Evolutionary conservation across 805 yeast genomes (phyloP).

Genomic region (Kazachstania bromeliacearum): DNA sequence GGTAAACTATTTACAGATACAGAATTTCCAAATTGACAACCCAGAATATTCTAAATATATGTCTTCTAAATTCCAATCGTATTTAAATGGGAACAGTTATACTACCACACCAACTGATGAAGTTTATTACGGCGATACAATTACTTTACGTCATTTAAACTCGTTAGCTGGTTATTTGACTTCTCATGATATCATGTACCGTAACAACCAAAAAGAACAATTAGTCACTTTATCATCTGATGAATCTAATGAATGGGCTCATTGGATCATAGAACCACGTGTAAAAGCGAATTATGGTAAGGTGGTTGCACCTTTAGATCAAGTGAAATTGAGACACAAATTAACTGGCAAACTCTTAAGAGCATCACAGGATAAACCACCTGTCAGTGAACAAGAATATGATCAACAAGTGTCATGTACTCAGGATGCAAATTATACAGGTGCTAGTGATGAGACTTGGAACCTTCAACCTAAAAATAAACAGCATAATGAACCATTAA

Average conservation of each 20-base stretch:
- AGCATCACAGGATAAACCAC: conserved; percentile 66
- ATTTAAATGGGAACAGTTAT: conserved; percentile 31
- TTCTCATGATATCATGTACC: conserved; percentile 58
- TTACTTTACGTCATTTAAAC: conserved; percentile 61
- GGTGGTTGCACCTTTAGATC: conserved; percentile 43
- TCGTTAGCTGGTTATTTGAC: conserved; percentile 73
- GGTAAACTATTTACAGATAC: conserved; percentile 44
- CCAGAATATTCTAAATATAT: conserved; percentile 33
- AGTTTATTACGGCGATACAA: conserved; percentile 58
- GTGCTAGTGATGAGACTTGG: conserved; percentile 65
- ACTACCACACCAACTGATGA: conserved; percentile 42
- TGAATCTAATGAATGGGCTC: conserved; percentile 51
- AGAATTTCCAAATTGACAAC: conserved; percentile 10
- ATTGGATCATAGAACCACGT: conserved; percentile 57
- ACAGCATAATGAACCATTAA: conserved; percentile 38
- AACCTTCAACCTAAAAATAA: conserved; percentile 43
- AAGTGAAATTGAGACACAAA: conserved; percentile 61
- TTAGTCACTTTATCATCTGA: conserved; percentile 67
- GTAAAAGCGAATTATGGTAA: conserved; percentile 14
- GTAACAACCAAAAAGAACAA: conserved; percentile 61
- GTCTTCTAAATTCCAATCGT: conserved; percentile 58
- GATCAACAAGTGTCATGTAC: conserved; percentile 71
- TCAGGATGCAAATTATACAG: conserved; percentile 53
- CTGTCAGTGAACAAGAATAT: conserved; percentile 84
- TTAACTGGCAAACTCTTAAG: conserved; percentile 58